Conservation (phyloP, 495 filamentous ascomycete genomes). For the Cercophora sp. region DNA sequence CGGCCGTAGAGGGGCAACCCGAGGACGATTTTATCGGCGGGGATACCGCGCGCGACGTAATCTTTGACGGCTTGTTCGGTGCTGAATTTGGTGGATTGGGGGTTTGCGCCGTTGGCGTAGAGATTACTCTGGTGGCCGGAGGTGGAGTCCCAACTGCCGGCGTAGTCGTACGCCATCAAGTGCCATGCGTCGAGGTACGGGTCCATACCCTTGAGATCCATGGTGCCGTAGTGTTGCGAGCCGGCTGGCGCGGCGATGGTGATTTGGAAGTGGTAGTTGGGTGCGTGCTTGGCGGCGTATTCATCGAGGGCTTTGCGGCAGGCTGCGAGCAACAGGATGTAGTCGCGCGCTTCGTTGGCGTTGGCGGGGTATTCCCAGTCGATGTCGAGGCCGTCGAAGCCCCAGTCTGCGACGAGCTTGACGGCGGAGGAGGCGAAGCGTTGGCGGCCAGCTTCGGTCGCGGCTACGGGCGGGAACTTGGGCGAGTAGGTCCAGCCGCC, state of each 20-base stretch:
- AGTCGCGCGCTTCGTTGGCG: conserved; percentile 58
- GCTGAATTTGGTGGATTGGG: conserved; percentile 60
- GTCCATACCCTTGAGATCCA: conserved; percentile 68
- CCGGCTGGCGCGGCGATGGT: conserved; percentile 66
- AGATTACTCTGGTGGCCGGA: conserved; percentile 77
- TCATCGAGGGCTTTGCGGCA: conserved; percentile 62
- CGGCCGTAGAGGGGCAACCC: conserved; percentile 87
- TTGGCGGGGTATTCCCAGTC: conserved; percentile 62
- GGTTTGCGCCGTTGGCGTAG: conserved; percentile 48
- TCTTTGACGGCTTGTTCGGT: conserved; percentile 62
- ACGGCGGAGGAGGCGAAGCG: conserved; percentile 64
- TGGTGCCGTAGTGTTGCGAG: conserved; percentile 61
- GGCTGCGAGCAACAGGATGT: conserved; percentile 65
- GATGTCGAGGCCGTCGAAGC: conserved; percentile 56
- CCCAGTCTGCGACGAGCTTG: conserved; percentile 59
- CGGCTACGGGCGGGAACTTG: conserved; percentile 68
- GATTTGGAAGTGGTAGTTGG: conserved; percentile 61
- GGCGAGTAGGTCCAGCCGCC: conserved; percentile 87
- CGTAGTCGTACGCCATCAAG: conserved; percentile 76
- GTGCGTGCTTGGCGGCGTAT: conserved; percentile 49
- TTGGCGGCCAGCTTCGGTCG: conserved; percentile 50
- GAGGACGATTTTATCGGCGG: conserved; percentile 65
- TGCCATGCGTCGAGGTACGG: conserved; percentile 79
- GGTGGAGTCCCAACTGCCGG: conserved; percentile 63
- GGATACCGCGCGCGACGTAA: conserved; percentile 62